phyloP scores from a whole-genome alignment of 2,329 filamentous ascomycete species.

The Botrytis galanthina region DNA sequence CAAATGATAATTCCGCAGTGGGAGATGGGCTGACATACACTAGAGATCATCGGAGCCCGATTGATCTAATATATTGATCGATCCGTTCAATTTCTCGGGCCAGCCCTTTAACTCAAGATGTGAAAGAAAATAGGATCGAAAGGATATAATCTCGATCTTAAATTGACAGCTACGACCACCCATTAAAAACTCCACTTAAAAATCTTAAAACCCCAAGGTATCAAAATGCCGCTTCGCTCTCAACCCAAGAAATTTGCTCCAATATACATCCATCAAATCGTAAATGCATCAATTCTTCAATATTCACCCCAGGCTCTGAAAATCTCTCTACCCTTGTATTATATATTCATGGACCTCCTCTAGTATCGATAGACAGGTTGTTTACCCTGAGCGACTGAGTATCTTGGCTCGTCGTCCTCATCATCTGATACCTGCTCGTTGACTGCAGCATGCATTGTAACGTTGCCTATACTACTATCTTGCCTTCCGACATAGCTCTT shows the following conservation, averaged over 20 bases:
- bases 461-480: constrained; percentile 29
- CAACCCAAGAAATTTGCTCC: constrained; percentile 8
- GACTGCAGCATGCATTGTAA: constrained; percentile 35
- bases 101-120: background rate
- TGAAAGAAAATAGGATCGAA: background rate
- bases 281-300: constrained; percentile 7
- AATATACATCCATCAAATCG: constrained; percentile 13
- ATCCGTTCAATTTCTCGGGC: background rate
- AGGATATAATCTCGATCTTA: background rate
- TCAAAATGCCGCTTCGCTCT: constrained; percentile 22
- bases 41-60: background rate
- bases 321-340: background rate
- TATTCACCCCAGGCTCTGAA: background rate
- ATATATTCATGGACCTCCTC: background rate
- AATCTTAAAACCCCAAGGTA: constrained; percentile 16
- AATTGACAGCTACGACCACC: background rate
- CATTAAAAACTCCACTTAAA: background rate
- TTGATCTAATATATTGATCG: background rate
- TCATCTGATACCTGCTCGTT: constrained; percentile 22
- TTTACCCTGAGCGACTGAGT: constrained; percentile 23
- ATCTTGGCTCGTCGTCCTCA: constrained; percentile 26
- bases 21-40: background rate
- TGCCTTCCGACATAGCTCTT: constrained; percentile 34
- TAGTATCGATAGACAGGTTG: constrained; percentile 35
- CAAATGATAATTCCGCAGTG: background rate